phyloP scores from a whole-genome alignment of 371 early-diverging fungal species.

The Capniomyces stellatus region DNA sequence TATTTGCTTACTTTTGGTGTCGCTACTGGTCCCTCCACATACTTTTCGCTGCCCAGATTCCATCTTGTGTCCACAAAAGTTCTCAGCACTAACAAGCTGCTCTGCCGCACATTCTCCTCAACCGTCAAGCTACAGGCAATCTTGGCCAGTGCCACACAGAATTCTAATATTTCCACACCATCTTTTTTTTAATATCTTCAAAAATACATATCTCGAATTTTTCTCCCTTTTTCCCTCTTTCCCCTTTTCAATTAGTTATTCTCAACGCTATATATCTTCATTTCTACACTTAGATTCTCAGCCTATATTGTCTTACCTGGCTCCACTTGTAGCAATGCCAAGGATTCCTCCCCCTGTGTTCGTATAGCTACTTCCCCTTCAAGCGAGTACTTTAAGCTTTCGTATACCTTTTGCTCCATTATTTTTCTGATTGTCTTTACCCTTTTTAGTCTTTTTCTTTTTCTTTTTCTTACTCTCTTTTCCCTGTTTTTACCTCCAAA shows the following conservation, averaged over 20 bases:
- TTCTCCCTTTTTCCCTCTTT: not conserved
- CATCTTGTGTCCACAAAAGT: slow-evolving; percentile 60
- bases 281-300: too few species aligned
- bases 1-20: not conserved
- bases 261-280: not conserved
- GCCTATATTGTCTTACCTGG: slow-evolving; percentile 3
- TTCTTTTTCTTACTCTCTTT: too few species aligned
- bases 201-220: not conserved
- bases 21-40: slow-evolving; percentile 12
- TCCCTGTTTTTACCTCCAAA: too few species aligned
- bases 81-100: slow-evolving; percentile 62
- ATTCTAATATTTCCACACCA: slow-evolving; percentile 29
- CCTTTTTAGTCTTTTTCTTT: too few species aligned
- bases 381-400: slow-evolving; percentile 44
- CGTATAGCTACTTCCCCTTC: slow-evolving; percentile 46
- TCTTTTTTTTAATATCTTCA: not conserved
- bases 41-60: slow-evolving; percentile 31
- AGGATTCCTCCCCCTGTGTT: slow-evolving; percentile 41
- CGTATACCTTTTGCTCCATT: slow-evolving; percentile 57
- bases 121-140: slow-evolving; percentile 44
- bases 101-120: slow-evolving; percentile 50
- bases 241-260: not conserved
- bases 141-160: slow-evolving; percentile 43
- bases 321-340: slow-evolving; percentile 40
- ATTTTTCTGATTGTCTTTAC: not conserved